Base-by-base conservation (phyloP, 352 stramenopile species). In the Thalassiosira pacifica region DNA sequence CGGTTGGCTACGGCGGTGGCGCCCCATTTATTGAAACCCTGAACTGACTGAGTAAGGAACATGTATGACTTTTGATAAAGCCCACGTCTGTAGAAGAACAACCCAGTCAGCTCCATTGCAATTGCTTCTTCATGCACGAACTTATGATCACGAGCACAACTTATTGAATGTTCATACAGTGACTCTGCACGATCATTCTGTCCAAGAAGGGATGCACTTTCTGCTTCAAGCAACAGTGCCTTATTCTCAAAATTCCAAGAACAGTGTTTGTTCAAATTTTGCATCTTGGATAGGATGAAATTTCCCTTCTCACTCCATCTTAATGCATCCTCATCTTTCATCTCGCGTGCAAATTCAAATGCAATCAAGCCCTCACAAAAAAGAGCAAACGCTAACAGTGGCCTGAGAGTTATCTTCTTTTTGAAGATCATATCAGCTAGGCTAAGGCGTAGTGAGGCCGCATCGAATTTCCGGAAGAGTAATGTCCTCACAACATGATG, bases 161-260 rank as follows among this genome's bases (percentile, higher is more conserved):
- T 4, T 42, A 83, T 65, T 24, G 76, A 27, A 29, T 24, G 45
- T 8, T 78, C 19, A 60, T 83, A 77, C 48, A 42, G 53, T 27
- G 22, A 19, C n/a, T 24, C 31, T 34, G 76, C n/a, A n/a, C n/a
- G n/a, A n/a, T n/a, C n/a, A n/a, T 66, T 34, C 13, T 60, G 19
- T 72, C 31, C 26, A 71, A 64, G 22, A 37, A 34, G 2, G 66
- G 63, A n/a, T 22, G 52, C 52, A 64, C 32, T 53, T 57, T 83
- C 76, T 57, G 76, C 76, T 52, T 71, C 27, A 3, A 76, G 76
- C 29, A 83, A 59, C 19, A 83, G 31, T 16, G 31, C 18, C 34
- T 83, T 83, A 19, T 83, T 76, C 37, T 83, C 55, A 29, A 61
- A 83, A 65, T 83, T 83, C 65, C 76, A 83, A 18, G n/a, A 31